Conservation (phyloP, 2,329 filamentous ascomycete species). For the Byssochlamys sp. region DNA sequence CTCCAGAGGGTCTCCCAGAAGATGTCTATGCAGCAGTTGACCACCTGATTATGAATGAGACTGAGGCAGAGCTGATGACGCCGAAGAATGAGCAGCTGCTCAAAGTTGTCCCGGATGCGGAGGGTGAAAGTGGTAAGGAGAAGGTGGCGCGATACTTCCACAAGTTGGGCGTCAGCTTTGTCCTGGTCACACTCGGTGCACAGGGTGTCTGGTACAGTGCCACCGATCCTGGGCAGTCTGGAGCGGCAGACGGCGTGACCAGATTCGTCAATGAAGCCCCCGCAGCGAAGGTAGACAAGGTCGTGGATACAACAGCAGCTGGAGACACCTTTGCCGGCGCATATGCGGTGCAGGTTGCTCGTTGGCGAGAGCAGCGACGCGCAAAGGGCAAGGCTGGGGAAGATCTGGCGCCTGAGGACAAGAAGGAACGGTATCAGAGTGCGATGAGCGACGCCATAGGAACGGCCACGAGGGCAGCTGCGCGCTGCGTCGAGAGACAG, state of each 20-base stretch:
- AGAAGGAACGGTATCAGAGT: constrained; percentile 27
- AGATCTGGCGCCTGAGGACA: constrained; percentile 25
- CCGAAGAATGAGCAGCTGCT: constrained; percentile 34
- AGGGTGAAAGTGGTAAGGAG: constrained; percentile 40
- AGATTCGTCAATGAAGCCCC: constrained; percentile 38
- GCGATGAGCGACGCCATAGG: constrained; percentile 39
- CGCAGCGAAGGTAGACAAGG: constrained; percentile 58
- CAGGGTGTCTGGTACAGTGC: constrained; percentile 63
- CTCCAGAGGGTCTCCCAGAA: constrained; percentile 58
- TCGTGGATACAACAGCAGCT: constrained; percentile 87
- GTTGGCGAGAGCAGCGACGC: constrained; percentile 32
- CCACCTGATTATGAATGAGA: constrained; percentile 84
- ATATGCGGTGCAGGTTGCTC: constrained; percentile 66
- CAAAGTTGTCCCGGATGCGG: constrained; percentile 19
- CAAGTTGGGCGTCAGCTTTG: constrained; percentile 58
- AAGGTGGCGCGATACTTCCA: constrained; percentile 56
- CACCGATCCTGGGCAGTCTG: constrained; percentile 38
- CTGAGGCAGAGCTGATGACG: constrained; percentile 67
- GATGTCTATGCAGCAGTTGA: constrained; percentile 58
- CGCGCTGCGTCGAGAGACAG: constrained; percentile 35
- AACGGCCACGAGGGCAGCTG: constrained; percentile 36
- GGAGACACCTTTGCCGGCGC: constrained; percentile 90
- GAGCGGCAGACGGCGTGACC: constrained; percentile 19
- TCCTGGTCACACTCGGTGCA: constrained; percentile 75
- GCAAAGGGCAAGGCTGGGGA: constrained; percentile 44